These are phyloP conservation scores for Plasmodium sp. DNA, from an alignment of 169 alveolate genomes.

Conservation along the genomic window DNA sequence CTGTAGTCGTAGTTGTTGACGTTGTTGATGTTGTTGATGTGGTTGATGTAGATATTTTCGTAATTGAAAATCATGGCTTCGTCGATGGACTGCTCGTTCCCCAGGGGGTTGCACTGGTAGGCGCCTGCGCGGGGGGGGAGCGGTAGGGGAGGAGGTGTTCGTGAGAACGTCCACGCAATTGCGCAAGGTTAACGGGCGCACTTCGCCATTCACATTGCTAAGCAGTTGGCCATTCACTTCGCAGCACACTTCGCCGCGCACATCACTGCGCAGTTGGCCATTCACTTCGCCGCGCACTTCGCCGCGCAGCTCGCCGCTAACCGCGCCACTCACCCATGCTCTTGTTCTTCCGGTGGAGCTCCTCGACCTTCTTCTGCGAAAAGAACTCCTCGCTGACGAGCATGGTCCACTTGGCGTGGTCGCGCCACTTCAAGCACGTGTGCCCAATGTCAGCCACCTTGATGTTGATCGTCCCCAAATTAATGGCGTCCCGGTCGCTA, in stretches of 20 bases:
- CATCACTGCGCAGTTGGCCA: background rate
- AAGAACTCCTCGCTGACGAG: slow-evolving; percentile 94
- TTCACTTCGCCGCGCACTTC: background rate
- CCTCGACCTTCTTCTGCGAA: slow-evolving; percentile 90
- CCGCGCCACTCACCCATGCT: slow-evolving; percentile 14
- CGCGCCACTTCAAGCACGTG: slow-evolving; percentile 91
- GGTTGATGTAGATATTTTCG: slow-evolving; percentile 67
- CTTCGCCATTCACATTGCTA: no score
- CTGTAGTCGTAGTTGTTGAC: slow-evolving; percentile 49
- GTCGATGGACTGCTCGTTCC: slow-evolving; percentile 30
- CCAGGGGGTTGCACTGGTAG: background rate
- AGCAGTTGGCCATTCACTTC: no score
- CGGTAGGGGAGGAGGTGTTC: background rate
- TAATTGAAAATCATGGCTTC: slow-evolving; percentile 54
- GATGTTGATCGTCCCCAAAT: slow-evolving; percentile 87
- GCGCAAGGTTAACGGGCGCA: background rate
- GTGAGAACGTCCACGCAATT: background rate
- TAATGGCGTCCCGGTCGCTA: slow-evolving; percentile 87
- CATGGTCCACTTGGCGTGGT: slow-evolving; percentile 92
- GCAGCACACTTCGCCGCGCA: background rate
- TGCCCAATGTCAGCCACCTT: slow-evolving; percentile 96
- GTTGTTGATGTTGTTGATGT: slow-evolving; percentile 45
- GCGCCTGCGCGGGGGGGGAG: background rate
- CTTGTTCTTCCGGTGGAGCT: slow-evolving; percentile 39
- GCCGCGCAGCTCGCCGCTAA: background rate